These are phyloP conservation scores for Pelargonium australe DNA, from an alignment of 441 rosid species.

Conservation along the genomic window DNA sequence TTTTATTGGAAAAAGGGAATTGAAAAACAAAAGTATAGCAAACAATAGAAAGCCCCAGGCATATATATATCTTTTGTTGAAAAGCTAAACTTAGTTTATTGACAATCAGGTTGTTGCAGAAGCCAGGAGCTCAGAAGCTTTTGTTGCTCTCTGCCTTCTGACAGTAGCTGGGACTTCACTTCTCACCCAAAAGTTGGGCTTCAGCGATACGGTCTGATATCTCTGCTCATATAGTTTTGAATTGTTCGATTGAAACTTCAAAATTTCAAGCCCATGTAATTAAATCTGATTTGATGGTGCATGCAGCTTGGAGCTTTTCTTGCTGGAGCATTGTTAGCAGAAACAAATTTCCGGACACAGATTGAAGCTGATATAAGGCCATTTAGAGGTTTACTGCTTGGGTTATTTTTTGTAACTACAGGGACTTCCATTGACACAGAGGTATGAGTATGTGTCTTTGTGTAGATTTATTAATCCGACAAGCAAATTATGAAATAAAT, in stretches of 20 bases:
- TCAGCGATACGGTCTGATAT: conserved; percentile 78
- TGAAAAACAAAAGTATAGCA: neutral
- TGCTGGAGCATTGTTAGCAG: conserved; percentile 90
- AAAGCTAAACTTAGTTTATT: conserved; percentile 26
- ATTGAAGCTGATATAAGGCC: conserved; percentile 98
- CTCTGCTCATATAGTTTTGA: conserved; percentile 14
- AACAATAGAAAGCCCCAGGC: neutral
- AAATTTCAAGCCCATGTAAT: conserved; percentile 12
- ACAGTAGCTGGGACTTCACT: conserved; percentile 94
- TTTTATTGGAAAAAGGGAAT: conserved; percentile 1
- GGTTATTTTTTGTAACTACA: conserved; percentile 89
- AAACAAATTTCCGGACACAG: conserved; percentile 91
- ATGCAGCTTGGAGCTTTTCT: conserved; percentile 90
- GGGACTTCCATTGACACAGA: conserved; percentile 89
- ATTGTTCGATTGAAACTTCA: conserved; percentile 10
- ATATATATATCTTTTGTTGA: conserved; percentile 5
- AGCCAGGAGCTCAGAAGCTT: conserved; percentile 91
- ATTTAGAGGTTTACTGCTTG: conserved; percentile 90
- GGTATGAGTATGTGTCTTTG: conserved; percentile 33
- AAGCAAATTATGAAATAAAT: neutral
- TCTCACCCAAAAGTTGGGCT: conserved; percentile 81
- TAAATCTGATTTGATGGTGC: conserved; percentile 23
- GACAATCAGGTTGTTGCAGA: conserved; percentile 72
- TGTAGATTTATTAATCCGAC: neutral
- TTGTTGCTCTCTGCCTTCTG: conserved; percentile 90